phyloP scores from a whole-genome alignment of 2,329 filamentous ascomycete species.

The Fusarium anguioides region DNA sequence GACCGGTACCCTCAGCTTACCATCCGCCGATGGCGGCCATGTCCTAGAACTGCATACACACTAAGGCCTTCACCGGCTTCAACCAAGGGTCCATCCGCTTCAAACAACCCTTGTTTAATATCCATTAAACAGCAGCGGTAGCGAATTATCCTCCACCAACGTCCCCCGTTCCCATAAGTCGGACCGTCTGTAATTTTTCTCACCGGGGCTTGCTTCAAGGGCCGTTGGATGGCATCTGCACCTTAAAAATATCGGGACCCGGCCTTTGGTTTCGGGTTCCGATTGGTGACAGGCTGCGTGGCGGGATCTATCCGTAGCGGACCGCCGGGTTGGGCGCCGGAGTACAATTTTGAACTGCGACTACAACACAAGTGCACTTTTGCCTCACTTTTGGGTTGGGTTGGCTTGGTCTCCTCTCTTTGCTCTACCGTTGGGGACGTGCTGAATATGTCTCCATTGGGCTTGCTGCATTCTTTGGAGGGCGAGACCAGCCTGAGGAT shows the following conservation, averaged over 20 bases:
- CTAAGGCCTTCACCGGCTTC: constrained; percentile 6
- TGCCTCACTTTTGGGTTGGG: constrained; percentile 14
- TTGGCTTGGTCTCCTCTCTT: constrained; percentile 1
- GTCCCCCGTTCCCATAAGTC: constrained; percentile 20
- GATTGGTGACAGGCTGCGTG: constrained; percentile 19
- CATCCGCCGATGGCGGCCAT: constrained; percentile 5
- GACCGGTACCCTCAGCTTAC: constrained; percentile 18
- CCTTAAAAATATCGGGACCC: constrained; percentile 16
- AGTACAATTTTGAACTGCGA: not conserved
- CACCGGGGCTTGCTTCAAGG: constrained; percentile 16
- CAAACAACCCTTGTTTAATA: constrained; percentile 15
- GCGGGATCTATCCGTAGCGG: constrained; percentile 38
- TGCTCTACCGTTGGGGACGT: not conserved
- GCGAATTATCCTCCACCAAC: not conserved
- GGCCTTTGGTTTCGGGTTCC: constrained; percentile 15
- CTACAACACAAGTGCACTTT: not conserved
- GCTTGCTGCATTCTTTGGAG: not conserved
- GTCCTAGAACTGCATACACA: not conserved
- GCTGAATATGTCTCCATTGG: constrained; percentile 3
- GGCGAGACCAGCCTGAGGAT: constrained; percentile 17
- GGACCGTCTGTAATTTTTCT: constrained; percentile 23
- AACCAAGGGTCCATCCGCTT: constrained; percentile 3
- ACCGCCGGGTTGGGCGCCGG: constrained; percentile 30
- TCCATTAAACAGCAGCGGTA: constrained; percentile 17
- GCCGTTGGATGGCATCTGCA: constrained; percentile 20